Base-by-base conservation (phyloP, 2,329 filamentous ascomycete species). In the Cordyceps militaris region DNA sequence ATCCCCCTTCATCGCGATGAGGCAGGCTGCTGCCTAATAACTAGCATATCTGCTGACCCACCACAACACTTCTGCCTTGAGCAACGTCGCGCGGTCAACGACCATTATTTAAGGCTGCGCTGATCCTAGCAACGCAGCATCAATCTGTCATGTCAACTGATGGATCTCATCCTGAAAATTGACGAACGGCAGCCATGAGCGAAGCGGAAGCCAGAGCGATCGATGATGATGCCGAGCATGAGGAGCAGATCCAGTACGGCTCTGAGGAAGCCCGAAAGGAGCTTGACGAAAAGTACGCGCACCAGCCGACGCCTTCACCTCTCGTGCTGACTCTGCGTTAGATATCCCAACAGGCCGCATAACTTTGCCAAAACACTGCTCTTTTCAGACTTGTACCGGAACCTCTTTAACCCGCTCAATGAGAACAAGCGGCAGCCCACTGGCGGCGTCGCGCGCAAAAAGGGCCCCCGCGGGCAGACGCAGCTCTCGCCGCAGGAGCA, bases 311-410 rank as follows among this genome's bases (percentile, higher is more conserved):
- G 19, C 21, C 13, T 19, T 4, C 16, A 56, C 34, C 21, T 24
- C 28, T 32, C 34, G 19, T 24, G n/a, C 63, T 69, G 56, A 72
- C 34, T 54, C 16, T 10, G n/a, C 14, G n/a, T 1, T 59, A 91
- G 87, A 67, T 95, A 89, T 68, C 90, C 91, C 3, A 86, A 91
- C 66, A 84, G 91, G 3, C 94, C 94, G 3, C 82, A 77, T 61
- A 99, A 97, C 63, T 83, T 88, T 64, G 84, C 84, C 40, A 84
- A 83, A 61, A 97, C 93, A 0, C 76, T 95, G 10, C 83, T 84
- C 5, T 99, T 99, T 68, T 87, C 90, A 60, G 86, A 89, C 4
- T 78, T 99, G 0, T 91, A 88, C 69, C 76, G 80, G 16, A 79
- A 80, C 24, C 79, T 99, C 0, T 97, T 99, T 76, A 87, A 96